Evolutionary conservation across 192 early-diverging fungal genomes (phyloP), one percentile per base, ranked within the genome.

Genomic region (Paraglomus occultum): DNA sequence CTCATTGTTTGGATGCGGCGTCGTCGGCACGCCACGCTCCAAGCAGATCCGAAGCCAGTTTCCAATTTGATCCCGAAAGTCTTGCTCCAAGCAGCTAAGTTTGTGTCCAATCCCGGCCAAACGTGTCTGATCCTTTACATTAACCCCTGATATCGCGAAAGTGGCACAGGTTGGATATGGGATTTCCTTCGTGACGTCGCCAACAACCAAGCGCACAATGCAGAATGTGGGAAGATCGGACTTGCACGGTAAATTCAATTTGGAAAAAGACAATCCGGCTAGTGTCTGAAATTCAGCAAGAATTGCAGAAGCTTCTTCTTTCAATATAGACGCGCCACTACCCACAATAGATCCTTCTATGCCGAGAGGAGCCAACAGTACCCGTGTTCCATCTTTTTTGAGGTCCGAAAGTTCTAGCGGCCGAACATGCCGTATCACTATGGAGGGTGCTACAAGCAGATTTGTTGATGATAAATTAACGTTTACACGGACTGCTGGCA

Each of bases 111-210:
- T 1, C 31, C 31, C 31, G 31, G 31, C 31, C 3, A 31, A 31
- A 31, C 31, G 31, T 31, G 31, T 31, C 42, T 51, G 64, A 66
- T 66, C 38, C 8, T 31, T 51, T 17, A 51, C 51, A 49, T 66
- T 66, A 10, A 15, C 22, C 31, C 51, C 64, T 20, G 64, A 44
- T 31, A 66, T 40, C 11, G 51, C 23, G 11, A 51, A 66, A 23
- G 51, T 23, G 43, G 31, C 23, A 18, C 51, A 38, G 39, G 64
- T 20, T n/a, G 64, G 64, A 31, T 66, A 66, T 39, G 64, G 64
- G 51, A 66, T 18, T 14, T 66, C 64, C 43, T 66, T 66, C 0
- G 23, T 66, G 5, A 40, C 18, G 2, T 15, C 17, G 10, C 51
- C 64, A 10, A 51, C 14, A 15, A 50, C 51, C 22, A 66, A 51